A percentile compares a stretch with the other conserved stretches of the same genome.
phyloP scores from a whole-genome alignment of 345 rosid genomes.

The Euphorbia lathyris region DNA sequence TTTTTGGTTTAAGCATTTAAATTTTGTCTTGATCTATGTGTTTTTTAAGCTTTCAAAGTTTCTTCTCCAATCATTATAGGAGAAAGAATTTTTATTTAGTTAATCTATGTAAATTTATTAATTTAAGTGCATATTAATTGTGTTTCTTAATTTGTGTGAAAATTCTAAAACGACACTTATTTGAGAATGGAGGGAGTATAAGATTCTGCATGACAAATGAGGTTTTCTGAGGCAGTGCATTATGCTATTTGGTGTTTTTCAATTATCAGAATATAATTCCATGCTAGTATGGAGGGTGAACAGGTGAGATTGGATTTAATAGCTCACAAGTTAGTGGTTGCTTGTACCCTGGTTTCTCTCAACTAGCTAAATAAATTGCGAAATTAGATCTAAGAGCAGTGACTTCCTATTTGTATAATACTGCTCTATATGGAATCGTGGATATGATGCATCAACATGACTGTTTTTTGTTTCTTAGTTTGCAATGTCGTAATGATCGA shows the following conservation, averaged over 20 bases:
- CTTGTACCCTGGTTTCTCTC: background rate
- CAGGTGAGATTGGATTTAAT: background rate
- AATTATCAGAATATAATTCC: background rate
- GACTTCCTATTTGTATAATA: background rate
- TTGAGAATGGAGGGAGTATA: too few relatives aligned
- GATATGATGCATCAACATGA: background rate
- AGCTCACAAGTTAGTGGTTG: background rate
- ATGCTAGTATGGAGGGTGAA: background rate
- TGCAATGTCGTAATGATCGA: background rate
- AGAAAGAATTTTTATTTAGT: too few relatives aligned
- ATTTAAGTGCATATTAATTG: too few relatives aligned
- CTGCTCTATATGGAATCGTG: background rate
- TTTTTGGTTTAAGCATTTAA: too few relatives aligned
- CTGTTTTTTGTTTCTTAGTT: background rate
- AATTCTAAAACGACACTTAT: too few relatives aligned
- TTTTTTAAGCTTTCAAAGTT: too few relatives aligned
- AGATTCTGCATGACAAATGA: background rate
- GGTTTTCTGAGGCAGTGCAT: background rate
- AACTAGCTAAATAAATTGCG: background rate
- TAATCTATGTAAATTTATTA: too few relatives aligned
- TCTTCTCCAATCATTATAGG: too few relatives aligned
- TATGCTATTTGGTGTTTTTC: background rate
- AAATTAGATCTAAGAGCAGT: background rate
- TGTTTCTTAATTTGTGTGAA: too few relatives aligned
- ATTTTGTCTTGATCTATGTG: too few relatives aligned